phyloP scores from a whole-genome alignment of 306 rosid genomes.

The Nissolia schottii region DNA sequence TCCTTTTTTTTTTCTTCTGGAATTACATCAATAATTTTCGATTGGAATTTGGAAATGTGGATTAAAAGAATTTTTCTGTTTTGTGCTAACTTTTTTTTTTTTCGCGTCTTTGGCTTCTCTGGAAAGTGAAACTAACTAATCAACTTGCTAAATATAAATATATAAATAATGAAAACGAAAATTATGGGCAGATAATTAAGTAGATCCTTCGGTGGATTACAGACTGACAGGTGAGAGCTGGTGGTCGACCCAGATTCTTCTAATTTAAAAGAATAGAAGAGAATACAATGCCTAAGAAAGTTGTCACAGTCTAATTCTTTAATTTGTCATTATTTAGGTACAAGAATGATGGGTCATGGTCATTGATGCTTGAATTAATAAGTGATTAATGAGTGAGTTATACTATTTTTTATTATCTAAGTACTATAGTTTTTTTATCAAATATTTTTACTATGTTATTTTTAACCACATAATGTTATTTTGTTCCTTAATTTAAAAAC shows the following conservation, averaged over 20 bases:
- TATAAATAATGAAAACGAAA: background rate
- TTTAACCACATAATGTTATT: too few relatives aligned
- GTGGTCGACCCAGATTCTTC: background rate
- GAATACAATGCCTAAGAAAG: background rate
- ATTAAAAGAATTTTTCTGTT: background rate
- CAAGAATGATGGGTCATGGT: too few relatives aligned
- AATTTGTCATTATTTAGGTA: too few relatives aligned
- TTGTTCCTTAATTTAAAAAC: too few relatives aligned
- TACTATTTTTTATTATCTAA: too few relatives aligned
- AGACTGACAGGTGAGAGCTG: background rate
- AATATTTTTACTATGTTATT: too few relatives aligned
- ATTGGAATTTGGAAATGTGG: background rate
- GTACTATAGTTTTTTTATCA: too few relatives aligned
- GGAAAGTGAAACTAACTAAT: background rate
- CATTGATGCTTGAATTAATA: too few relatives aligned
- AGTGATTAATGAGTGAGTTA: too few relatives aligned
- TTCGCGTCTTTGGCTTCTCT: background rate
- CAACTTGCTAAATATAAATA: background rate
- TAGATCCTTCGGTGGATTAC: constrained; percentile 2
- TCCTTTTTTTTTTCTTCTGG: background rate
- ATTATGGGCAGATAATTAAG: background rate
- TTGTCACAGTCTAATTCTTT: too few relatives aligned
- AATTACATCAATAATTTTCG: background rate
- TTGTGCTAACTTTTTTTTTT: background rate
- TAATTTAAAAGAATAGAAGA: background rate